These are phyloP conservation scores for Keithomyces neogunnii DNA, from an alignment of 2,329 filamentous ascomycete species.

Conservation along the genomic window DNA sequence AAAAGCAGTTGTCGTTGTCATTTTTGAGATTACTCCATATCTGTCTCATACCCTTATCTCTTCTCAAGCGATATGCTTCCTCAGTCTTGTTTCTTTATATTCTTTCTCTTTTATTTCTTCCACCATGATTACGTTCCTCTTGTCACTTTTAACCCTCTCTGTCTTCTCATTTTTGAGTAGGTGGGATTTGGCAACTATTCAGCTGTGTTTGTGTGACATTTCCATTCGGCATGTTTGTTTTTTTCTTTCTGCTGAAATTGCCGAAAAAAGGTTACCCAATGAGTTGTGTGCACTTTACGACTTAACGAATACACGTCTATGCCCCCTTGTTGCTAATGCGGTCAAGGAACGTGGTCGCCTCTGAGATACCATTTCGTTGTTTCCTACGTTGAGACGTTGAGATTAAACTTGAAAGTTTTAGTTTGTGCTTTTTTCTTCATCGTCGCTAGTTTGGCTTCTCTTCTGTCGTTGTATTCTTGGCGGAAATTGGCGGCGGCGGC, in stretches of 20 bases:
- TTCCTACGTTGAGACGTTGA: neutral
- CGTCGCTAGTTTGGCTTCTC: neutral
- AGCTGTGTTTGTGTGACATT: neutral
- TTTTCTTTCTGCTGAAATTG: neutral
- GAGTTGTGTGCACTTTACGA: neutral
- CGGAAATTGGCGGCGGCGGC: too few relatives aligned
- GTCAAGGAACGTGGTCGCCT: neutral
- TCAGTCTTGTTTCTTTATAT: slow-evolving; percentile 7
- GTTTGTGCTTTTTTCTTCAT: neutral
- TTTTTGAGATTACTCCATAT: slow-evolving; percentile 11
- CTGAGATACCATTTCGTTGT: neutral
- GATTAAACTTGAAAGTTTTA: neutral
- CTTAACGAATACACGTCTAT: neutral
- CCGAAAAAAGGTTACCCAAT: neutral
- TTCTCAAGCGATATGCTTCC: slow-evolving; percentile 11
- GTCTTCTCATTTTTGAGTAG: slow-evolving; percentile 3
- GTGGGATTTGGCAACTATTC: slow-evolving; percentile 2
- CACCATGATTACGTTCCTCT: slow-evolving; percentile 1
- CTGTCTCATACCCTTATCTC: slow-evolving; percentile 12
- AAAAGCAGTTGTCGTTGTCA: slow-evolving; percentile 10
- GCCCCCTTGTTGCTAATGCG: neutral
- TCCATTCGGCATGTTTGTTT: neutral
- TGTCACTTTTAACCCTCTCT: slow-evolving; percentile 9
- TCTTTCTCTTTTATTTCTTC: slow-evolving; percentile 5
- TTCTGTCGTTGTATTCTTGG: neutral